These are phyloP conservation scores for Vinca minor DNA, from an alignment of 257 asterid genomes.

Conservation along the genomic window DNA sequence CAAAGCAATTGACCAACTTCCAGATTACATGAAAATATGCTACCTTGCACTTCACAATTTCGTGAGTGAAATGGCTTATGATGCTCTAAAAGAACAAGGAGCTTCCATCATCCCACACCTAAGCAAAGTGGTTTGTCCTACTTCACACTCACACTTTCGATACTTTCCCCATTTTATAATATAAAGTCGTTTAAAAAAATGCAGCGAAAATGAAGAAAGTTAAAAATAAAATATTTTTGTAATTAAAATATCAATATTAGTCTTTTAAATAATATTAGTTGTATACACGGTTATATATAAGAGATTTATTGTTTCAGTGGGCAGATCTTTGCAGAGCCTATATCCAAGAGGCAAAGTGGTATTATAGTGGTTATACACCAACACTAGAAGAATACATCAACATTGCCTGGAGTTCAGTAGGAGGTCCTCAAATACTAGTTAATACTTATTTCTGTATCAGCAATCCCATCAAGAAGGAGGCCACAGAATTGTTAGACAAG, in stretches of 20 bases:
- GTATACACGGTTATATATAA: no score
- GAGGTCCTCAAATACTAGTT: slow-evolving; percentile 24
- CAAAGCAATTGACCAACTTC: slow-evolving; percentile 18
- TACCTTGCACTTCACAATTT: slow-evolving; percentile 15
- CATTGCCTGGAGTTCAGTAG: slow-evolving; percentile 34
- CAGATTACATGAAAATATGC: slow-evolving; percentile 25
- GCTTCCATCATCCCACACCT: slow-evolving; percentile 9
- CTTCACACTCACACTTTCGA: no score
- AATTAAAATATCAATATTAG: no score
- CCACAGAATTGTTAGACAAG: slow-evolving; percentile 11
- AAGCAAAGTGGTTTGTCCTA: slow-evolving; percentile 9
- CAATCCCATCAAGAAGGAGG: slow-evolving; percentile 29
- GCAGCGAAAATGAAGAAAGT: no score
- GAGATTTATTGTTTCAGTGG: no score
- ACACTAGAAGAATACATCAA: slow-evolving; percentile 18
- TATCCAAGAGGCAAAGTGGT: slow-evolving; percentile 23
- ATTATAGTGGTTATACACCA: slow-evolving; percentile 13
- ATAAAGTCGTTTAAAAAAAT: no score
- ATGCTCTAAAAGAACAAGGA: slow-evolving; percentile 12
- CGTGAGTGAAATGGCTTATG: slow-evolving; percentile 21
- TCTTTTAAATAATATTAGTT: no score
- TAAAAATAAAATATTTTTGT: no score
- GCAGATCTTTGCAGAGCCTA: slow-evolving; percentile 11
- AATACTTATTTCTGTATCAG: slow-evolving; percentile 30
- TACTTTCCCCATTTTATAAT: no score